A percentile compares a stretch with the other conserved stretches of the same genome.
Evolutionary conservation across 208 protist genomes (phyloP).

Genomic region (Leishmania martiniquensis): DNA sequence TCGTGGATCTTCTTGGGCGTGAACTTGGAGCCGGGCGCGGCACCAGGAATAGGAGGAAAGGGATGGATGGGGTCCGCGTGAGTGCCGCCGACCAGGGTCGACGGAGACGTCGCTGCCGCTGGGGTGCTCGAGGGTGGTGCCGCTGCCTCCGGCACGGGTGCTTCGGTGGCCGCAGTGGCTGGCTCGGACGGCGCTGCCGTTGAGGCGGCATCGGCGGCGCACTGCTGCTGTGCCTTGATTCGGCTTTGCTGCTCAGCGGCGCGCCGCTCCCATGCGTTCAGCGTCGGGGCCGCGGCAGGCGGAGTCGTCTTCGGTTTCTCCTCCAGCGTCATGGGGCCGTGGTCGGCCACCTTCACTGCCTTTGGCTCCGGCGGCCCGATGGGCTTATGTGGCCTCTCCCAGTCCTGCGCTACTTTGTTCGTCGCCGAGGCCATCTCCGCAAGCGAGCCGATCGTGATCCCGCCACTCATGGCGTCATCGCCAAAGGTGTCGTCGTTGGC

Average conservation of each 20-base stretch:
- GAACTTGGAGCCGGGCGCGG: conserved; percentile 16
- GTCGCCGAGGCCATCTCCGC: conserved; percentile 73
- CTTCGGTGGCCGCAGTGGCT: conserved; percentile 1
- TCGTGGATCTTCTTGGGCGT: conserved; percentile 39
- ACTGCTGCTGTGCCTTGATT: conserved; percentile 21
- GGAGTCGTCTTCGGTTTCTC: conserved; percentile 24
- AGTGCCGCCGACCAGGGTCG: conserved; percentile 11
- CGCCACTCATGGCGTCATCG: conserved; percentile 62
- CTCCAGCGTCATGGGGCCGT: not conserved
- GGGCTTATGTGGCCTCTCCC: conserved; percentile 35
- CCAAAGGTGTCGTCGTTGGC: conserved; percentile 89
- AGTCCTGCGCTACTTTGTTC: conserved; percentile 51
- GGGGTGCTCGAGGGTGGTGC: conserved; percentile 4
- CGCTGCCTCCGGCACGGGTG: conserved; percentile 1
- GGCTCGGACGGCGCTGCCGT: conserved; percentile 8
- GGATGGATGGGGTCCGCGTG: conserved; percentile 16
- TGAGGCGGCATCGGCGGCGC: not conserved
- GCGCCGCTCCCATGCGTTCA: conserved; percentile 30
- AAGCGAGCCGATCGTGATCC: conserved; percentile 35
- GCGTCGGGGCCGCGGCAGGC: conserved; percentile 9
- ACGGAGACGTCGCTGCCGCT: not conserved
- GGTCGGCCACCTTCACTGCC: conserved; percentile 3
- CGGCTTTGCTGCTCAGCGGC: conserved; percentile 27
- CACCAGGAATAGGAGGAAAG: conserved; percentile 11
- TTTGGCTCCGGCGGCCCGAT: conserved; percentile 8